Evolutionary conservation across 139 green algal species (phyloP).

Genomic region (Chlorella ohadii): DNA sequence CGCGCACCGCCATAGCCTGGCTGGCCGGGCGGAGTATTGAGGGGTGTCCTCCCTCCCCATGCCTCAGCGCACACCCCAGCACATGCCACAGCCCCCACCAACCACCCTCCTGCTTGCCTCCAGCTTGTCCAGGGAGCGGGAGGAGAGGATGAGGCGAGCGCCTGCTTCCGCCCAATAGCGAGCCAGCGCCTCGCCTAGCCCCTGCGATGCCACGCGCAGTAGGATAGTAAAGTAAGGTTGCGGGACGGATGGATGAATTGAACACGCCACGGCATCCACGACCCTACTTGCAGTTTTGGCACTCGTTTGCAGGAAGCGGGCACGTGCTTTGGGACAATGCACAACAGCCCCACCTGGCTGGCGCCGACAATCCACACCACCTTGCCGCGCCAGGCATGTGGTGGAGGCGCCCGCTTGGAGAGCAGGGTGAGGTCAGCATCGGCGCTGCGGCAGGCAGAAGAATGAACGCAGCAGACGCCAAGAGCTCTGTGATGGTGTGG

Average conservation of each 20-base stretch:
- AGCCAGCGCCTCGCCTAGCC: constrained; percentile 72
- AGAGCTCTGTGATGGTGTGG: too few species aligned
- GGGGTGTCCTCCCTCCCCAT: too few species aligned
- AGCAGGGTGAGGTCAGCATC: constrained; percentile 63
- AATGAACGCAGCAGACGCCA: too few species aligned
- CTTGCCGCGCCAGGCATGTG: constrained; percentile 64
- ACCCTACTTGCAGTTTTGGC: too few species aligned
- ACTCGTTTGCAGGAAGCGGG: too few species aligned
- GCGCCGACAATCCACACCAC: constrained; percentile 88
- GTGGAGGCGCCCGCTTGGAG: constrained; percentile 34
- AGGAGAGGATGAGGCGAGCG: constrained; percentile 76
- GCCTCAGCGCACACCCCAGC: too few species aligned
- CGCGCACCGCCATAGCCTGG: too few species aligned
- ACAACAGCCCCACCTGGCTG: constrained; percentile 51
- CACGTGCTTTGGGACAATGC: background rate
- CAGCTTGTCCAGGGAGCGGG: constrained; percentile 63
- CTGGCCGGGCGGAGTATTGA: too few species aligned
- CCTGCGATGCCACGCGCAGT: constrained; percentile 39
- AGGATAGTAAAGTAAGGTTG: too few species aligned
- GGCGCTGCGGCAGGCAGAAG: constrained; percentile 24
- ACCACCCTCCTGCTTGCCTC: constrained; percentile 38
- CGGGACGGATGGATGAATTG: too few species aligned
- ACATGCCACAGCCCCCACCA: background rate
- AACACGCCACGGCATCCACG: too few species aligned
- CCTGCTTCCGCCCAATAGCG: constrained; percentile 65